Evolutionary conservation across 331 rosid species (phyloP).

Genomic region (Erythrophleum ivorense): DNA sequence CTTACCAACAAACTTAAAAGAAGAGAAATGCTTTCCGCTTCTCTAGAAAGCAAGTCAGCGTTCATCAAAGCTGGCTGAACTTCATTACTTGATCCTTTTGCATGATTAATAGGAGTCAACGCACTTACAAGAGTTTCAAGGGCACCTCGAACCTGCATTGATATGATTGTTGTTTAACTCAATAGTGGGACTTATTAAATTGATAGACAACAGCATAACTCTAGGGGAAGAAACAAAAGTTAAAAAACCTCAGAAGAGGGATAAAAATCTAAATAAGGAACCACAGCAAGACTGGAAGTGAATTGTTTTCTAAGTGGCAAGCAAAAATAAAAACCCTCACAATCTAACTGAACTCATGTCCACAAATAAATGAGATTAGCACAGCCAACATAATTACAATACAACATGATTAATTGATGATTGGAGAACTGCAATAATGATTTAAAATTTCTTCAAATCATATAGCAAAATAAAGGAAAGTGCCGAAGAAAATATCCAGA

Average conservation of each 20-base stretch:
- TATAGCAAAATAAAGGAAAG: background rate
- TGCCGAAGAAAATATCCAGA: slow-evolving; percentile 14
- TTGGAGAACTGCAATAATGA: background rate
- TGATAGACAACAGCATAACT: slow-evolving; percentile 2
- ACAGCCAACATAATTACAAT: slow-evolving; percentile 1
- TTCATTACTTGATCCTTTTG: slow-evolving; percentile 70
- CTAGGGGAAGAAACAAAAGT: slow-evolving; percentile 9
- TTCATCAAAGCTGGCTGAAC: slow-evolving; percentile 90
- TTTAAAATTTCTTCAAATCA: slow-evolving; percentile 21
- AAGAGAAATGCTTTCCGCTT: slow-evolving; percentile 84
- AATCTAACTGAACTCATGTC: slow-evolving; percentile 9
- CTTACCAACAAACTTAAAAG: slow-evolving; percentile 92
- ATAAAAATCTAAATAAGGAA: slow-evolving; percentile 19
- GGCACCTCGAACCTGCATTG: slow-evolving; percentile 85
- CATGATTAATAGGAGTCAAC: slow-evolving; percentile 79
- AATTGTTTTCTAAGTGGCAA: slow-evolving; percentile 10
- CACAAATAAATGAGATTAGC: slow-evolving; percentile 26
- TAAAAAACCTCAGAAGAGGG: background rate
- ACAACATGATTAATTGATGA: slow-evolving; percentile 12
- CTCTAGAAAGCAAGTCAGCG: slow-evolving; percentile 88
- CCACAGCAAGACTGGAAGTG: slow-evolving; percentile 21
- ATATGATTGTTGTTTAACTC: slow-evolving; percentile 34
- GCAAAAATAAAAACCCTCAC: slow-evolving; percentile 13
- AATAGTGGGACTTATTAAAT: slow-evolving; percentile 19
- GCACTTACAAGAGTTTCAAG: slow-evolving; percentile 92